These are phyloP conservation scores for Beauveria australis DNA, from an alignment of 2,329 filamentous ascomycete genomes.

Conservation along the genomic window DNA sequence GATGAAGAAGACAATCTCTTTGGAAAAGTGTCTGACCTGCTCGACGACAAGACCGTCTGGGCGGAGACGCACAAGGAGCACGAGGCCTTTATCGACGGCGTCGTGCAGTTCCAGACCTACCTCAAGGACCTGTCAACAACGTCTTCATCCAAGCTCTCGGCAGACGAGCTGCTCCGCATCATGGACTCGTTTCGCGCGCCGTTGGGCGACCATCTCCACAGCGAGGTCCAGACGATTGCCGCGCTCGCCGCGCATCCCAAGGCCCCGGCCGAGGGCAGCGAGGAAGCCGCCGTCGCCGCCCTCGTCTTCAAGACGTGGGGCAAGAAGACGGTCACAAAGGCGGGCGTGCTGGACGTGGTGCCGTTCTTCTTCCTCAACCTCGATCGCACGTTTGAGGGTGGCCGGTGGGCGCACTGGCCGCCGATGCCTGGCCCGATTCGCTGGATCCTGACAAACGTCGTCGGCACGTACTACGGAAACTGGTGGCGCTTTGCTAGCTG, in stretches of 20 bases:
- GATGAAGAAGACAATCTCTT: conserved; percentile 52
- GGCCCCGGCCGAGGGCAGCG: conserved; percentile 38
- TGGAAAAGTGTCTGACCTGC: conserved; percentile 43
- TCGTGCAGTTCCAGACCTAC: conserved; percentile 45
- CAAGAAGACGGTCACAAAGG: conserved; percentile 55
- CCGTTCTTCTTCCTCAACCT: conserved; percentile 59
- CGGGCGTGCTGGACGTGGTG: conserved; percentile 49
- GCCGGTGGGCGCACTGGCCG: conserved; percentile 54
- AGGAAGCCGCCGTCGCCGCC: conserved; percentile 36
- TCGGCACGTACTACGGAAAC: conserved; percentile 44
- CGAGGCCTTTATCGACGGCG: conserved; percentile 42
- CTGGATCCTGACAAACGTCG: conserved; percentile 53
- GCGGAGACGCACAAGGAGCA: conserved; percentile 47
- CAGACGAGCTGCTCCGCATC: conserved; percentile 36
- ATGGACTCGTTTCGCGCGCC: conserved; percentile 41
- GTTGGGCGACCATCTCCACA: conserved; percentile 49
- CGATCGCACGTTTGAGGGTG: conserved; percentile 50
- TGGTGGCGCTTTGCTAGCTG: conserved; percentile 62
- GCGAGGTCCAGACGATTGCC: conserved; percentile 45
- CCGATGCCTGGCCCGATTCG: conserved; percentile 53
- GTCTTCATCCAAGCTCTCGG: conserved; percentile 32
- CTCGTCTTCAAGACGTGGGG: conserved; percentile 52
- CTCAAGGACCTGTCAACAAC: conserved; percentile 33
- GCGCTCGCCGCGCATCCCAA: conserved; percentile 40
- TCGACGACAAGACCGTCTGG: conserved; percentile 43